These are phyloP conservation scores for Mortierella claussenii DNA, from an alignment of 192 early-diverging fungal species.

Conservation along the genomic window DNA sequence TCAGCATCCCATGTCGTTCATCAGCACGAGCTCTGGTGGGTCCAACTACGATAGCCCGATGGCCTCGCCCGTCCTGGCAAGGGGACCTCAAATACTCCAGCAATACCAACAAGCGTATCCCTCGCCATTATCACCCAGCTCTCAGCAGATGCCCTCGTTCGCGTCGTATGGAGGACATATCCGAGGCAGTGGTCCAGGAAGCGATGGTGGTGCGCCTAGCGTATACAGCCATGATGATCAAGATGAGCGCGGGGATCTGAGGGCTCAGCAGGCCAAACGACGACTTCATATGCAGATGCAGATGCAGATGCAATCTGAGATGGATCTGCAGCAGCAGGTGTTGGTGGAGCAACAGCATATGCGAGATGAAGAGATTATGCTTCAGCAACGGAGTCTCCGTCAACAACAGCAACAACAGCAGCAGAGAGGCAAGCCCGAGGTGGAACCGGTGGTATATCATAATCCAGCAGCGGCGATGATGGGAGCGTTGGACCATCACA, in stretches of 20 bases:
- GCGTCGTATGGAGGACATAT: slow-evolving; percentile 15
- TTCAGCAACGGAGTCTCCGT: slow-evolving; percentile 11
- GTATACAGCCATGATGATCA: slow-evolving; percentile 26
- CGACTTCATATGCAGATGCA: slow-evolving; percentile 50
- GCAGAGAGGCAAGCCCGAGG: neutral
- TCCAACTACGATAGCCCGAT: slow-evolving; percentile 20
- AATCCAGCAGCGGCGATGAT: slow-evolving; percentile 3
- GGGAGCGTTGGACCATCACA: slow-evolving; percentile 19
- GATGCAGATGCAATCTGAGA: slow-evolving; percentile 26
- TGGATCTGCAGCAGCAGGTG: slow-evolving; percentile 8
- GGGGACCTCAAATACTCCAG: neutral
- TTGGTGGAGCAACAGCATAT: slow-evolving; percentile 12
- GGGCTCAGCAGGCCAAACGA: slow-evolving; percentile 35
- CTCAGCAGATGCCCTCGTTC: neutral
- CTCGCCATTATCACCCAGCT: slow-evolving; percentile 22
- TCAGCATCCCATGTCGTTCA: slow-evolving; percentile 18
- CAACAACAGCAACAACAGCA: slow-evolving; percentile 27
- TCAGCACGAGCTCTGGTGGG: slow-evolving; percentile 40
- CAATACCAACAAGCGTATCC: slow-evolving; percentile 23
- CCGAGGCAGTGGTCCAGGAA: slow-evolving; percentile 8
- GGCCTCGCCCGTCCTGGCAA: slow-evolving; percentile 1
- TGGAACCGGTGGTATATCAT: slow-evolving; percentile 3
- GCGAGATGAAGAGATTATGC: neutral
- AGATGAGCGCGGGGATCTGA: slow-evolving; percentile 6
- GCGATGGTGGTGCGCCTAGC: slow-evolving; percentile 17